Evolutionary conservation across 257 asterid genomes (phyloP).

Genomic region (Primulina huaijiensis): DNA sequence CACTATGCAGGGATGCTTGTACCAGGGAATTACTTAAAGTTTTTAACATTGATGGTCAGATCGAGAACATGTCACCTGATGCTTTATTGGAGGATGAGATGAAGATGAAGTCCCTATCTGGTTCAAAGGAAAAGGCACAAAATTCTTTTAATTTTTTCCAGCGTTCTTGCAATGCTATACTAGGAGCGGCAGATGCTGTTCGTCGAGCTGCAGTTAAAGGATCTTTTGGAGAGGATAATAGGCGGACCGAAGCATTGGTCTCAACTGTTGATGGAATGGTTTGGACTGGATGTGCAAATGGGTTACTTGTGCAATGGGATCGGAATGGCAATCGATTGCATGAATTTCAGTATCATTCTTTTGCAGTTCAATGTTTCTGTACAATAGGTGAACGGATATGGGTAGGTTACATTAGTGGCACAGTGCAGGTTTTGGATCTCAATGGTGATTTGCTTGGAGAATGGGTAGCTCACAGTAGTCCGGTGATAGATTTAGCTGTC

Average conservation of each 20-base stretch:
- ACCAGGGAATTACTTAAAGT: slow-evolving; percentile 78
- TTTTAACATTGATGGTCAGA: slow-evolving; percentile 81
- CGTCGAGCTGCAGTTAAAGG: slow-evolving; percentile 89
- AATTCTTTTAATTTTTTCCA: slow-evolving; percentile 75
- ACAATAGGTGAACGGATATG: slow-evolving; percentile 73
- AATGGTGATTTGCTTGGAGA: slow-evolving; percentile 73
- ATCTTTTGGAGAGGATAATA: slow-evolving; percentile 75
- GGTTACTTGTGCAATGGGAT: slow-evolving; percentile 88
- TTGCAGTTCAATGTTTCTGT: slow-evolving; percentile 66
- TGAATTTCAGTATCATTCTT: slow-evolving; percentile 70
- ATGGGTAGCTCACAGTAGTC: slow-evolving; percentile 84
- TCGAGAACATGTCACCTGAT: slow-evolving; percentile 70
- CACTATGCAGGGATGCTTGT: slow-evolving; percentile 77
- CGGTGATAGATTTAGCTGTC: slow-evolving; percentile 67
- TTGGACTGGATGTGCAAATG: slow-evolving; percentile 93
- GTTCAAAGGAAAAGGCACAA: slow-evolving; percentile 66
- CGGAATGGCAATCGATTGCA: slow-evolving; percentile 74
- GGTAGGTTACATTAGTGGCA: slow-evolving; percentile 89
- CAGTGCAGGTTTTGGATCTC: slow-evolving; percentile 79
- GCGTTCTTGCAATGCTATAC: slow-evolving; percentile 91
- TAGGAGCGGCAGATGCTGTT: slow-evolving; percentile 99
- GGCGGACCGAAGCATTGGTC: slow-evolving; percentile 75
- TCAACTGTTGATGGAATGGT: slow-evolving; percentile 72
- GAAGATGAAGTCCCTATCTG: slow-evolving; percentile 47
- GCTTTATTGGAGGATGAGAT: slow-evolving; percentile 66